Evolutionary conservation across 139 green algal genomes (phyloP).

Genomic region (Trebouxia sp.): DNA sequence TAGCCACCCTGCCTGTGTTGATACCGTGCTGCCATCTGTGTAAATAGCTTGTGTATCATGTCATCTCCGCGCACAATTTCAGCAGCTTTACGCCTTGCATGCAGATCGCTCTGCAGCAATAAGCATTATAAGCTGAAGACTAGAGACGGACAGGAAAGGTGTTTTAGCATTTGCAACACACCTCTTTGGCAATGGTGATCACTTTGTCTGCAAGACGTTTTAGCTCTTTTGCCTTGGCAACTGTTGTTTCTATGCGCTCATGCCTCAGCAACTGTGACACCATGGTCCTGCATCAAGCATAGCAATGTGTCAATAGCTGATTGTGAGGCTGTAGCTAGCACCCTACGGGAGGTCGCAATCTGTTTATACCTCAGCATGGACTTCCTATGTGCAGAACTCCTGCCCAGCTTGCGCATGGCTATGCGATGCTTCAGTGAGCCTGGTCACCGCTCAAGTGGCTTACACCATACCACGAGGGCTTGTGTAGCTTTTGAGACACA

Average conservation of each 20-base stretch:
- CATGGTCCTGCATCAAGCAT: conserved; percentile 77
- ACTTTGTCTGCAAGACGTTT: conserved; percentile 78
- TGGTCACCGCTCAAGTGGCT: no score
- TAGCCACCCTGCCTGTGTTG: conserved; percentile 85
- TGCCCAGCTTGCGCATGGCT: conserved; percentile 47
- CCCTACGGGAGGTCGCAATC: background rate
- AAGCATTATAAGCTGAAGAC: no score
- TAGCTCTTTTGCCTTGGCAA: conserved; percentile 85
- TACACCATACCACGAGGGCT: no score
- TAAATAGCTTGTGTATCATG: conserved; percentile 89
- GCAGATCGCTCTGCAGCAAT: conserved; percentile 62
- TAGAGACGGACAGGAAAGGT: background rate
- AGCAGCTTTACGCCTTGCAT: conserved; percentile 53
- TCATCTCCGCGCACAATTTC: conserved; percentile 76
- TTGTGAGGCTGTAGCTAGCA: background rate
- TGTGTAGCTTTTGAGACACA: no score
- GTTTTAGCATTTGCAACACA: conserved; percentile 31
- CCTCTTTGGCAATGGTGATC: conserved; percentile 85
- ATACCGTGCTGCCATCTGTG: conserved; percentile 81
- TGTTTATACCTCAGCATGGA: conserved; percentile 58
- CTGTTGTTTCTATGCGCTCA: conserved; percentile 92
- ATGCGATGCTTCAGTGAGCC: conserved; percentile 55
- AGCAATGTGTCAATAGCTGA: background rate
- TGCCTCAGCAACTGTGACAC: conserved; percentile 92
- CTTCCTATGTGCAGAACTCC: conserved; percentile 54